These are phyloP conservation scores for Debaryomyces sp. DNA, from an alignment of 1,139 yeast genomes.

Conservation along the genomic window DNA sequence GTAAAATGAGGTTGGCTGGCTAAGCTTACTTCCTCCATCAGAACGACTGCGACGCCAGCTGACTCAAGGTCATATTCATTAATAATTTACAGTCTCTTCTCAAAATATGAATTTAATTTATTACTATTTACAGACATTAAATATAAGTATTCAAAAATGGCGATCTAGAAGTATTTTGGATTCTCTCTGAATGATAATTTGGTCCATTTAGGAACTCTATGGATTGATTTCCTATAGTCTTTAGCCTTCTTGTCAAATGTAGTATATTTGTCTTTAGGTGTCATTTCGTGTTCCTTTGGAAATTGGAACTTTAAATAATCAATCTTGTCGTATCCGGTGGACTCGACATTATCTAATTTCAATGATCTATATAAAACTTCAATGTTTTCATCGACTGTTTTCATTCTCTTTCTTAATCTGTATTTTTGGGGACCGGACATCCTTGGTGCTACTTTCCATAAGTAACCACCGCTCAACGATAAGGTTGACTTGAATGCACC, in stretches of 20 bases:
- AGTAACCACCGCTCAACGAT: slow-evolving; percentile 73
- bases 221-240: slow-evolving; percentile 87
- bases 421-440: slow-evolving; percentile 80
- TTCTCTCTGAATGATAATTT: slow-evolving; percentile 77
- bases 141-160: neutral
- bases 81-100: neutral
- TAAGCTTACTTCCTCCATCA: neutral
- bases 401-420: slow-evolving; percentile 81
- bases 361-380: slow-evolving; percentile 70
- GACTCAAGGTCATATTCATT: neutral
- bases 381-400: slow-evolving; percentile 77
- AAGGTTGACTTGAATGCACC: slow-evolving; percentile 77
- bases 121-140: slow-evolving; percentile 4
- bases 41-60: neutral
- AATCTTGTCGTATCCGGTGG: slow-evolving; percentile 53
- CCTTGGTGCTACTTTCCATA: slow-evolving; percentile 74
- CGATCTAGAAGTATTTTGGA: slow-evolving; percentile 68
- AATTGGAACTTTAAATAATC: slow-evolving; percentile 56
- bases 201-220: slow-evolving; percentile 89
- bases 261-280: slow-evolving; percentile 80
- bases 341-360: slow-evolving; percentile 32
- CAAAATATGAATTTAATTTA: slow-evolving; percentile 1
- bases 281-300: slow-evolving; percentile 84
- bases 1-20: neutral
- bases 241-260: slow-evolving; percentile 75